Evolutionary conservation across 2,329 filamentous ascomycete genomes (phyloP), one percentile per base, ranked within the genome.

Genomic region (Exutisphaerella laricina): DNA sequence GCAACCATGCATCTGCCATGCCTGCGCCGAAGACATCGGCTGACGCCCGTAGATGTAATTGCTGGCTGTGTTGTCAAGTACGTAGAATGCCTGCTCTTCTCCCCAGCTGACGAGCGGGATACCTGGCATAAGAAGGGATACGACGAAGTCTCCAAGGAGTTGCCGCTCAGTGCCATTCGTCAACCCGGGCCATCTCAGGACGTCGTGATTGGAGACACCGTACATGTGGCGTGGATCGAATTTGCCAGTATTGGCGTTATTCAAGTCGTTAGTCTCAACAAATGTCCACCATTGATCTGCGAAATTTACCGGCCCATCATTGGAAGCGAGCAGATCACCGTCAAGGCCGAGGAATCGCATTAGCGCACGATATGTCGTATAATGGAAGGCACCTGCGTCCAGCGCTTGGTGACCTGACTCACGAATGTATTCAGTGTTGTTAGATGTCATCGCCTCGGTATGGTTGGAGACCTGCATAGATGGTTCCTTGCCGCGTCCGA

Each of bases 11-110:
- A 72, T 69, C 52, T 79, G 75, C 79, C 80, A 84, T 2, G 79
- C 79, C 2, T 72, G 72, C 2, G 77, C 69, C 2, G 77, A 71
- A 6, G 75, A 73, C 72, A 84, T 81, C 2, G 80, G 65, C 56
- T 79, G 75, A 52, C 80, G 74, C 14, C 80, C 80, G 56, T 78
- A 84, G 30, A 84, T 71, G 55, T 83, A 84, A 54, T 83, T 82
- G 44, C 66, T 65, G 4, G 79, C 79, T 1, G 79, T 80, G 45
- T 76, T 80, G 56, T 84, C 80, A 2, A 82, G 63, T 1, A 80
- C 65, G 52, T 82, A 82, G 48, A 78, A 79, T 0, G 73, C 75
- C 60, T 84, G 80, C 55, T 84, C 80, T 56, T 84, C 80, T 13
- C 80, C 79, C 75, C 77, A 84, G 12, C 75, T 69, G 12, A 80